Conservation (phyloP, 441 rosid genomes). For the Gossypium trilobum region DNA sequence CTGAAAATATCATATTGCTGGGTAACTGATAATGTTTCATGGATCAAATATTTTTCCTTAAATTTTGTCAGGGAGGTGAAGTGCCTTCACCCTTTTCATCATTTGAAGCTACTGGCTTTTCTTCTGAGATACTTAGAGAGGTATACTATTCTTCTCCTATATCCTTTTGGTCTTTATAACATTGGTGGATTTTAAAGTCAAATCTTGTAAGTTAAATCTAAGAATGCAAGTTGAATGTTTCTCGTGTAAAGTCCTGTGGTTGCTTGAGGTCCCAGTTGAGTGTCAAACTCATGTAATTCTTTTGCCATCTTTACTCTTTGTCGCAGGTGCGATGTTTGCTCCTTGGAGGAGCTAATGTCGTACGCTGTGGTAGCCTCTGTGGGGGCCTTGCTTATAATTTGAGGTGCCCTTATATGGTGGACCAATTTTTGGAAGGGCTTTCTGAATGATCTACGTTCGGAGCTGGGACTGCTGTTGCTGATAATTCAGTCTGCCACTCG, state of each 20-base stretch:
- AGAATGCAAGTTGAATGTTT: conserved; percentile 13
- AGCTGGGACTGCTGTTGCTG: conserved; percentile 78
- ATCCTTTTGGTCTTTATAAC: conserved; percentile 1
- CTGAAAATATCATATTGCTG: conserved; percentile 17
- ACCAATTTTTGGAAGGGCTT: conserved; percentile 66
- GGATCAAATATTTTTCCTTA: neutral
- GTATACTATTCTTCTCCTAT: conserved; percentile 23
- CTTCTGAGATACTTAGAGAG: conserved; percentile 76
- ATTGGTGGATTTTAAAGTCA: conserved; percentile 10
- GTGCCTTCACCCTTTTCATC: conserved; percentile 70
- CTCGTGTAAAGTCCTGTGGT: conserved; percentile 19
- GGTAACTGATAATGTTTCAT: conserved; percentile 16
- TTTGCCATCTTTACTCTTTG: conserved; percentile 51
- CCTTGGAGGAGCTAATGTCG: conserved; percentile 99
- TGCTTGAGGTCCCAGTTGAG: conserved; percentile 39
- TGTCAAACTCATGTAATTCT: conserved; percentile 33
- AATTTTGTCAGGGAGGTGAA: conserved; percentile 51
- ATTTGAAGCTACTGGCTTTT: conserved; percentile 77
- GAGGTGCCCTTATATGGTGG: conserved; percentile 72
- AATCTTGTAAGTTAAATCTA: conserved; percentile 18
- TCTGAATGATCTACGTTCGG: conserved; percentile 53
- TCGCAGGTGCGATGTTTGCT: conserved; percentile 99
- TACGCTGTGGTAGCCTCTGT: conserved; percentile 83
- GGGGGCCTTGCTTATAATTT: conserved; percentile 65
- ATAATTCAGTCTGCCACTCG: conserved; percentile 66